Conservation (phyloP, 352 stramenopile species). For the Plasmopara muralis region DNA sequence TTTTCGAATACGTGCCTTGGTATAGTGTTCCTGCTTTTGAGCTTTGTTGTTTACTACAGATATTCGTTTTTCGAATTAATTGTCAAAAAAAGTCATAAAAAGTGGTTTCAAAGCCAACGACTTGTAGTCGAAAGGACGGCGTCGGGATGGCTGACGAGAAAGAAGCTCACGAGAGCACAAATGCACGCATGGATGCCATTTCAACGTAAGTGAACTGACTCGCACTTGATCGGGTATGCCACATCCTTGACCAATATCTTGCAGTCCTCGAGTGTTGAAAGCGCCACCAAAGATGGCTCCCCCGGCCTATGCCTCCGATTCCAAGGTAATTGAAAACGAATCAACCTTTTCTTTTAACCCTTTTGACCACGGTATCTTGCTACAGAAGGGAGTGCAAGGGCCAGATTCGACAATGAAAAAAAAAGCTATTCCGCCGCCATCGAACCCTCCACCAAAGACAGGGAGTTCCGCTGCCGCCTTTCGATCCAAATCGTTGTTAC, state of each 20-base stretch:
- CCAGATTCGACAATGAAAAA: constrained; percentile 42
- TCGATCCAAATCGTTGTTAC: constrained; percentile 53
- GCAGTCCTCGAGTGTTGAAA: constrained; percentile 21
- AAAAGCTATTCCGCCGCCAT: constrained; percentile 57
- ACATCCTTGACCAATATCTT: background rate
- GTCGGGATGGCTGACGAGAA: too few species aligned
- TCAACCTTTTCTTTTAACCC: background rate
- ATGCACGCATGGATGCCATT: too few species aligned
- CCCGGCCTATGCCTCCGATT: constrained; percentile 20
- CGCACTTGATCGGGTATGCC: too few species aligned
- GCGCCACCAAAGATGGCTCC: constrained; percentile 36
- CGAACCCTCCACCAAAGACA: constrained; percentile 58
- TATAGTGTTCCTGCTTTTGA: too few species aligned
- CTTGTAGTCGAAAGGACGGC: too few species aligned
- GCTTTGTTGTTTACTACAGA: too few species aligned
- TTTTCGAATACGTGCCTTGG: too few species aligned
- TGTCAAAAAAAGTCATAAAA: too few species aligned
- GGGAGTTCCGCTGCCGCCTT: constrained; percentile 51
- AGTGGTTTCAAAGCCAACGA: too few species aligned
- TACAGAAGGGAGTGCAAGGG: constrained; percentile 3
- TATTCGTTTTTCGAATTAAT: too few species aligned
- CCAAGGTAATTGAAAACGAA: constrained; percentile 19
- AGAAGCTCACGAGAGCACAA: too few species aligned
- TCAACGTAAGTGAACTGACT: too few species aligned
- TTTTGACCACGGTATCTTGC: background rate